A percentile compares a stretch with the other conserved stretches of the same genome.
These are phyloP conservation scores for Ormosia emarginata DNA, from an alignment of 306 rosid species.

Conservation along the genomic window DNA sequence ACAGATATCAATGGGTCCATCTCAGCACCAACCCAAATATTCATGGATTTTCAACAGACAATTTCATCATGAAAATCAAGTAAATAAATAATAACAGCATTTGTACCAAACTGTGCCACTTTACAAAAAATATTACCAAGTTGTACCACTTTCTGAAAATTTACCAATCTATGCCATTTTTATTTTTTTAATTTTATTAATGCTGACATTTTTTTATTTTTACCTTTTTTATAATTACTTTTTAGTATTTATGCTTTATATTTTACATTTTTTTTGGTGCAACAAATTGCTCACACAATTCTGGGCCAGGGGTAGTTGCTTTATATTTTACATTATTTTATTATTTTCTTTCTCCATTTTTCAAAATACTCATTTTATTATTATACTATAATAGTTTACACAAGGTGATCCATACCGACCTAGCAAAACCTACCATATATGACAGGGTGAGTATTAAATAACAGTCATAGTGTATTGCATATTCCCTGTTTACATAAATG, in stretches of 20 bases:
- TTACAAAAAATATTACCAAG: neutral
- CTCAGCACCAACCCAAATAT: neutral
- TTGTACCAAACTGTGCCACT: neutral
- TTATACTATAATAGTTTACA: neutral
- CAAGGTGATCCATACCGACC: neutral
- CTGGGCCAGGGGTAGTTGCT: neutral
- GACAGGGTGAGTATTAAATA: neutral
- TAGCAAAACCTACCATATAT: neutral
- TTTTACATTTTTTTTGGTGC: neutral
- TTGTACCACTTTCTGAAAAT: neutral
- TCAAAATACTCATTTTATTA: neutral
- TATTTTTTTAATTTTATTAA: neutral
- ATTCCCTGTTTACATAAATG: neutral
- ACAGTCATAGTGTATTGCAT: neutral
- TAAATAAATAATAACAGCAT: neutral
- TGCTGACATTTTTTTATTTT: neutral
- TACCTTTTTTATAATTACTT: neutral
- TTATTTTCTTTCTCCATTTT: neutral
- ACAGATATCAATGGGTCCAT: neutral
- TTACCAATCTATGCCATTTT: neutral
- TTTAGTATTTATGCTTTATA: neutral
- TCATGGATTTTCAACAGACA: neutral
- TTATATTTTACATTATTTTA: neutral
- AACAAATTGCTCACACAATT: too few relatives aligned
- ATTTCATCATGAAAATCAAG: conserved; percentile 3